These are phyloP conservation scores for Lodderomyces metapsilosis DNA, from an alignment of 1,139 yeast genomes.

Conservation along the genomic window DNA sequence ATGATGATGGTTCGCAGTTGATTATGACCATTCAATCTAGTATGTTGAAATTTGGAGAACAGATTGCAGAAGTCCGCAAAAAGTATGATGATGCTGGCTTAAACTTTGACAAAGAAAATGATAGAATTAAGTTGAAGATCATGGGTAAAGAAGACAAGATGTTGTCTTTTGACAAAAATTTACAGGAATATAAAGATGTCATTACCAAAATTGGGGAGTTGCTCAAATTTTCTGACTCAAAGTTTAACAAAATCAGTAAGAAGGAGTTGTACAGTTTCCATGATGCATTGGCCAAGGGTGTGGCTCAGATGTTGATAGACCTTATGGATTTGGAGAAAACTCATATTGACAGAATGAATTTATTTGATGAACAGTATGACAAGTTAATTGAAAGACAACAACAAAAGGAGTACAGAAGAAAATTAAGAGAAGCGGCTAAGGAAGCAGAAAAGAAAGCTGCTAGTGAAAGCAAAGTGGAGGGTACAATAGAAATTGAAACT, in stretches of 20 bases:
- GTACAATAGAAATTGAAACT: constrained; percentile 19
- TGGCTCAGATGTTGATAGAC: constrained; percentile 35
- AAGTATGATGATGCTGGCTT: constrained; percentile 42
- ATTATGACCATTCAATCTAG: constrained; percentile 44
- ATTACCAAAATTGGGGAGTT: constrained; percentile 29
- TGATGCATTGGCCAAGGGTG: constrained; percentile 31
- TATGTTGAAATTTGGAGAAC: constrained; percentile 45
- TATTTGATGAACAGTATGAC: constrained; percentile 34
- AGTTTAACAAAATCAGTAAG: constrained; percentile 29
- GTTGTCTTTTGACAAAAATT: constrained; percentile 31
- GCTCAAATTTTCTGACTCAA: constrained; percentile 24
- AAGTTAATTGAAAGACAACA: constrained; percentile 34
- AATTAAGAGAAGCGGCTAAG: constrained; percentile 26
- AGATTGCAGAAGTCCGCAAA: constrained; percentile 38
- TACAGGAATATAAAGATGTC: constrained; percentile 34
- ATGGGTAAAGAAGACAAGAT: constrained; percentile 36
- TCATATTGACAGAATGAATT: constrained; percentile 40
- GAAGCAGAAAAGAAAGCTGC: constrained; percentile 18
- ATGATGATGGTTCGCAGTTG: constrained; percentile 38
- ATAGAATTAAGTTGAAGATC: constrained; percentile 33
- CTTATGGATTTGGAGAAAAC: constrained; percentile 32
- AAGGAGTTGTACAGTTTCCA: constrained; percentile 34
- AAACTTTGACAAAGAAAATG: constrained; percentile 51
- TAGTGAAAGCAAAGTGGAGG: constrained; percentile 15
- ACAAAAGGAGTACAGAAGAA: constrained; percentile 36